A percentile compares a stretch with the other conserved stretches of the same genome.
phyloP scores from a whole-genome alignment of 2,329 filamentous ascomycete genomes.

The Aspergillus sp. region DNA sequence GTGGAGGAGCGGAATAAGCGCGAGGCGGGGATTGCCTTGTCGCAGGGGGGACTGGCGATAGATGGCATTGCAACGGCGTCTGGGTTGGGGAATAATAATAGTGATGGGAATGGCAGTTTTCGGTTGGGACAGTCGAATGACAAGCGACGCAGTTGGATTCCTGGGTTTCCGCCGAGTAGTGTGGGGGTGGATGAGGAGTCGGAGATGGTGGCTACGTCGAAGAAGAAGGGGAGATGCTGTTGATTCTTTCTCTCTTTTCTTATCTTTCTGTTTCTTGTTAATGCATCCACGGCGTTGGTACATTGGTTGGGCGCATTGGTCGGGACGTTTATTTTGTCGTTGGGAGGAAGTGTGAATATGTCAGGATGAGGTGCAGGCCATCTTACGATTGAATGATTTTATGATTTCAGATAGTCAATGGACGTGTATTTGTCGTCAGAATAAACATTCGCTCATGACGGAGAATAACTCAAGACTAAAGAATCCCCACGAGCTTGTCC shows the following conservation, averaged over 20 bases:
- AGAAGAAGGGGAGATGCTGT: slow-evolving; percentile 37
- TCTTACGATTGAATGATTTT: too few relatives aligned
- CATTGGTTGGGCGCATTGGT: too few relatives aligned
- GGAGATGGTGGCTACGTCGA: slow-evolving; percentile 25
- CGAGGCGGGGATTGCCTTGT: slow-evolving; percentile 43
- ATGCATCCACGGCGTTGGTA: too few relatives aligned
- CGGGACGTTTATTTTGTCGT: too few relatives aligned
- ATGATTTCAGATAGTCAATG: too few relatives aligned
- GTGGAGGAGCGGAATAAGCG: slow-evolving; percentile 64
- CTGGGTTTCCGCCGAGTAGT: slow-evolving; percentile 50
- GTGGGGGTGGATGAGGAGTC: slow-evolving; percentile 29
- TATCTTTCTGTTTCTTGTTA: too few relatives aligned
- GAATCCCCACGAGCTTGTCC: too few relatives aligned
- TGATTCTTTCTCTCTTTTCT: slow-evolving; percentile 16
- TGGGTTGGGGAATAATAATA: slow-evolving; percentile 46
- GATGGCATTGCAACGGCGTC: slow-evolving; percentile 11
- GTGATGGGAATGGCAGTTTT: slow-evolving; percentile 54
- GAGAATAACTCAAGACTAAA: too few relatives aligned
- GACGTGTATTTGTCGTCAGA: too few relatives aligned
- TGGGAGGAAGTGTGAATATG: background rate
- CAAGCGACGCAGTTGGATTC: slow-evolving; percentile 62
- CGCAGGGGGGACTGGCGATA: slow-evolving; percentile 26
- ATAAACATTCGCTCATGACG: too few relatives aligned
- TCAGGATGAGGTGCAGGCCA: background rate
- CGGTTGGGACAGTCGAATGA: slow-evolving; percentile 51